These are phyloP conservation scores for Neopestalotiopsis rosae DNA, from an alignment of 2,329 filamentous ascomycete species.

Conservation along the genomic window DNA sequence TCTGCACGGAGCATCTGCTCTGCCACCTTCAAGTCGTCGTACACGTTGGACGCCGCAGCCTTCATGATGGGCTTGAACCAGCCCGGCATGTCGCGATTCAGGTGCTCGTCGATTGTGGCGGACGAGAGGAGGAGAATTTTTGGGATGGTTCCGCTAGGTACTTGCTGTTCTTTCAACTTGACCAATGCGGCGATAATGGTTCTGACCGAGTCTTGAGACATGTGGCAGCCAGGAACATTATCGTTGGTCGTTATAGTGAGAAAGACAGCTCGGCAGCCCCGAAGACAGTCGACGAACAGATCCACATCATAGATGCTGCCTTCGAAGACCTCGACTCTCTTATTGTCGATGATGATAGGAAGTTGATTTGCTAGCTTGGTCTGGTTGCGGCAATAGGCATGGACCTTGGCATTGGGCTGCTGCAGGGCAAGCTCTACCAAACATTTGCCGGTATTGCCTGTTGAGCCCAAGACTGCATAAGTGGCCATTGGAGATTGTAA, in stretches of 20 bases:
- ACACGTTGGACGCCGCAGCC: constrained; percentile 40
- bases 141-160: constrained; percentile 29
- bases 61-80: constrained; percentile 37
- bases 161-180: constrained; percentile 24
- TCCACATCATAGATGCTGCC: constrained; percentile 45
- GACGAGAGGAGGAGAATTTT: constrained; percentile 50
- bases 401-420: constrained; percentile 34
- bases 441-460: constrained; percentile 49
- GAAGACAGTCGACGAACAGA: constrained; percentile 43
- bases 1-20: constrained; percentile 44
- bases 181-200: constrained; percentile 43
- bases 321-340: constrained; percentile 45
- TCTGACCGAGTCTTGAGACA: constrained; percentile 42
- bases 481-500: constrained; percentile 22
- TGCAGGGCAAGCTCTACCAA: constrained; percentile 46
- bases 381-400: constrained; percentile 50
- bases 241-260: constrained; percentile 45
- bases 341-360: constrained; percentile 37
- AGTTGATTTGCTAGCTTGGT: constrained; percentile 42
- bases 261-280: constrained; percentile 43
- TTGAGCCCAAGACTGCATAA: constrained; percentile 47
- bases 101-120: constrained; percentile 44
- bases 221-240: constrained; percentile 46
- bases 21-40: constrained; percentile 40
- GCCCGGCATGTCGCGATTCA: constrained; percentile 37